These are phyloP conservation scores for Fomitopsis serialis DNA, from an alignment of 768 basidiomycete species.

Conservation along the genomic window DNA sequence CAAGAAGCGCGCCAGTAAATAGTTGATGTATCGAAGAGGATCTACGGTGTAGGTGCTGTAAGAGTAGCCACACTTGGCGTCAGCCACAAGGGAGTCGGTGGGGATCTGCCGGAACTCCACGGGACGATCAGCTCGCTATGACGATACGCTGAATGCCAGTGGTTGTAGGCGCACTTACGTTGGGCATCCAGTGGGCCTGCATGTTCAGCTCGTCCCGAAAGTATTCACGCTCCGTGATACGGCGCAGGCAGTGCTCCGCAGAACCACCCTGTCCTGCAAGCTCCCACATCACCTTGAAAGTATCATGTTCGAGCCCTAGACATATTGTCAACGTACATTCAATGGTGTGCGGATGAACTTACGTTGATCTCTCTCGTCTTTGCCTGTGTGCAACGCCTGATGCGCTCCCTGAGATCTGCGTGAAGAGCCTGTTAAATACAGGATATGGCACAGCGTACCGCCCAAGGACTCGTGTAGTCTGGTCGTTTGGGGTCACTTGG, in stretches of 20 bases:
- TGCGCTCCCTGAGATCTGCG: conserved; percentile 59
- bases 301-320: conserved; percentile 63
- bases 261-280: conserved; percentile 54
- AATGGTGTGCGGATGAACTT: conserved; percentile 7
- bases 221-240: conserved; percentile 59
- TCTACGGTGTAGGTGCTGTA: conserved; percentile 72
- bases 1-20: conserved; percentile 55
- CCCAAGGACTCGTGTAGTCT: conserved; percentile 77
- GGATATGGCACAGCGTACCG: too few species aligned
- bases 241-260: conserved; percentile 59
- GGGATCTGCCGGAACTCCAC: conserved; percentile 39
- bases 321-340: background rate
- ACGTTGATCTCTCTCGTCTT: conserved; percentile 53
- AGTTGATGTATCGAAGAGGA: conserved; percentile 54
- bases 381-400: conserved; percentile 56
- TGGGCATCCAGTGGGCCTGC: conserved; percentile 27
- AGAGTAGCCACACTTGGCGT: conserved; percentile 42
- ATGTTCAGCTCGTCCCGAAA: conserved; percentile 35
- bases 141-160: background rate
- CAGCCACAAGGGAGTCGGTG: conserved; percentile 34
- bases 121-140: conserved; percentile 8
- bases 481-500: conserved; percentile 68
- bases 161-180: conserved; percentile 17
- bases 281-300: conserved; percentile 70
- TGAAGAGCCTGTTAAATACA: background rate